Conservation (phyloP, 2,329 filamentous ascomycete species). For the Pseudogymnoascus verrucosus region DNA sequence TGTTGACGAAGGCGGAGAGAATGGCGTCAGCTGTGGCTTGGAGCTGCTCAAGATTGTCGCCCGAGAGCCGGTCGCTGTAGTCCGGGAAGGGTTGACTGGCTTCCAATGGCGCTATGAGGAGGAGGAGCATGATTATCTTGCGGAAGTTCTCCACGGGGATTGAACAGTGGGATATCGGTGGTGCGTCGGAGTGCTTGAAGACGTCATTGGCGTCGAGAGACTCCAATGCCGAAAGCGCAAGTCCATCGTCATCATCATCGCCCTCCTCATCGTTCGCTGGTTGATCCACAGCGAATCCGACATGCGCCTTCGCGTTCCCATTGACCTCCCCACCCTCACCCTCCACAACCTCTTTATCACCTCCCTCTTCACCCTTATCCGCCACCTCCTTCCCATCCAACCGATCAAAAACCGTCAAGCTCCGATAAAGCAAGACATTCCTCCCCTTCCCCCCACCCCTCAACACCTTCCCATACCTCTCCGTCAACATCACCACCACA, state of each 20-base stretch:
- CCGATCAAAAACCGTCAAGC: constrained; percentile 63
- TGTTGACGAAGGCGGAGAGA: constrained; percentile 56
- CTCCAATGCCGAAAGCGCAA: constrained; percentile 62
- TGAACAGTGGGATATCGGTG: constrained; percentile 53
- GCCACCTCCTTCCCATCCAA: constrained; percentile 28
- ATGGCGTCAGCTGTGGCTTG: constrained; percentile 56
- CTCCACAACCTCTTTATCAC: constrained; percentile 4
- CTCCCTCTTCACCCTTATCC: constrained; percentile 12
- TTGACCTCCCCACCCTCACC: constrained; percentile 30
- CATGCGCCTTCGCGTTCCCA: constrained; percentile 16
- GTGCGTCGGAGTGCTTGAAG: constrained; percentile 43
- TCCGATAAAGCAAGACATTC: constrained; percentile 60
- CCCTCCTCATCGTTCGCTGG: constrained; percentile 34
- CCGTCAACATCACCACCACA: constrained; percentile 64
- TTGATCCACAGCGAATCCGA: constrained; percentile 36
- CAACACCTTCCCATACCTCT: constrained; percentile 57
- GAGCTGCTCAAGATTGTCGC: constrained; percentile 48
- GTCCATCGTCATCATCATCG: constrained; percentile 48
- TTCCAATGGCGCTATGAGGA: constrained; percentile 57
- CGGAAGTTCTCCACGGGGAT: constrained; percentile 68
- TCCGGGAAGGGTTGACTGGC: constrained; percentile 57
- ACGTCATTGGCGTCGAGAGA: constrained; percentile 57
- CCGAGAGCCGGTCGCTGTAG: constrained; percentile 49
- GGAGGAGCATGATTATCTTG: constrained; percentile 60
- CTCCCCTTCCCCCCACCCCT: constrained; percentile 49